These are phyloP conservation scores for Russula sp. DNA, from an alignment of 768 basidiomycete genomes.

Conservation along the genomic window DNA sequence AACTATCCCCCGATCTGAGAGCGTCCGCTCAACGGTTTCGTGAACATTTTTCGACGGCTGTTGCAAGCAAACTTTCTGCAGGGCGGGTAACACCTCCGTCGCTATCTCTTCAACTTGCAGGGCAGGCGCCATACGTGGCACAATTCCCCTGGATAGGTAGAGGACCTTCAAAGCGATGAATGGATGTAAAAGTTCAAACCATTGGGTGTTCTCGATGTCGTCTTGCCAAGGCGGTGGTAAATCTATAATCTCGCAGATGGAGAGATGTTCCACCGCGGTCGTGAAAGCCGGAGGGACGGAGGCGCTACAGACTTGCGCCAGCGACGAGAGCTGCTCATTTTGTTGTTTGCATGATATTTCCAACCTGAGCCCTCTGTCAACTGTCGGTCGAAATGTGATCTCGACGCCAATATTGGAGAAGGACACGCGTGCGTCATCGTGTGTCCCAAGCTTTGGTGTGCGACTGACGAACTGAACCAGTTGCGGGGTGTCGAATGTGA, in stretches of 20 bases:
- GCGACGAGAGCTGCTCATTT: background rate
- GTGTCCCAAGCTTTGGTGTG: background rate
- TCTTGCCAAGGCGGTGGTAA: background rate
- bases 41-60: no score
- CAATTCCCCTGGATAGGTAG: background rate
- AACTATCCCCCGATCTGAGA: no score
- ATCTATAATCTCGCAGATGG: background rate
- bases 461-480: background rate
- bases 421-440: background rate
- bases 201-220: background rate
- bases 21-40: no score
- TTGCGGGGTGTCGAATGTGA: background rate
- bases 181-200: background rate
- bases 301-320: background rate
- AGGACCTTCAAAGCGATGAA: background rate
- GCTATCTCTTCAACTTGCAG: no score
- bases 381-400: background rate
- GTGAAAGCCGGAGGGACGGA: background rate
- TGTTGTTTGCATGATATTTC: background rate
- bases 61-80: no score
- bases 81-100: no score
- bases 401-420: background rate
- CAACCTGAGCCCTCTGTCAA: background rate
- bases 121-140: no score
- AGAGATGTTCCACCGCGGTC: background rate